Percentiles rank a stretch among this genome's conserved stretches.
phyloP scores from a whole-genome alignment of 2,329 filamentous ascomycete species.

The Colletotrichum paranaense region DNA sequence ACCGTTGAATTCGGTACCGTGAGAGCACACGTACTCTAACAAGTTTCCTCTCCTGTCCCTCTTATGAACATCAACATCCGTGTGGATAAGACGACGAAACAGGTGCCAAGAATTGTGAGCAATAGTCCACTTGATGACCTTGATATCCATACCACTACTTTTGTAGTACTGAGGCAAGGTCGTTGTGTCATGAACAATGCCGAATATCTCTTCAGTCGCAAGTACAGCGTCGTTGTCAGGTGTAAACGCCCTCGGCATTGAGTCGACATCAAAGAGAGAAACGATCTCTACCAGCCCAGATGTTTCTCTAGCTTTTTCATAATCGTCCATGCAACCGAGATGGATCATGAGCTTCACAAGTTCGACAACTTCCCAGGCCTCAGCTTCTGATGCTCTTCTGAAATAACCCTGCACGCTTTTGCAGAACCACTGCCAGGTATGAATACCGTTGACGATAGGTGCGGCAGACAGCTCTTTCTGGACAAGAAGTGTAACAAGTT shows the following conservation, averaged over 20 bases:
- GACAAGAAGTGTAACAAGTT: neutral
- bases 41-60: neutral
- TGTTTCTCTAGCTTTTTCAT: neutral
- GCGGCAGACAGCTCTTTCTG: neutral
- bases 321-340: neutral
- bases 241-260: neutral
- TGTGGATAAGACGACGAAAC: neutral
- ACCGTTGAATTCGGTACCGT: neutral
- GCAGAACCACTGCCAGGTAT: neutral
- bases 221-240: neutral
- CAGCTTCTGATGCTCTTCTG: neutral
- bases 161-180: neutral
- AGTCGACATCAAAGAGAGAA: neutral
- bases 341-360: neutral
- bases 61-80: neutral
- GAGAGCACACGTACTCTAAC: neutral
- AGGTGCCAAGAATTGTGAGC: conserved; percentile 5
- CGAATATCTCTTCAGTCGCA: neutral
- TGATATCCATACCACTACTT: neutral
- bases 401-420: neutral
- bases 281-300: conserved; percentile 1
- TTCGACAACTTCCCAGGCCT: neutral
- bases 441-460: neutral
- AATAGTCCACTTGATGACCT: conserved; percentile 4
- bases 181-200: neutral